A percentile compares a stretch with the other conserved stretches of the same genome.
Evolutionary conservation across 1,284 basidiomycete species (phyloP).

Genomic region (Malassezia pachydermatis): DNA sequence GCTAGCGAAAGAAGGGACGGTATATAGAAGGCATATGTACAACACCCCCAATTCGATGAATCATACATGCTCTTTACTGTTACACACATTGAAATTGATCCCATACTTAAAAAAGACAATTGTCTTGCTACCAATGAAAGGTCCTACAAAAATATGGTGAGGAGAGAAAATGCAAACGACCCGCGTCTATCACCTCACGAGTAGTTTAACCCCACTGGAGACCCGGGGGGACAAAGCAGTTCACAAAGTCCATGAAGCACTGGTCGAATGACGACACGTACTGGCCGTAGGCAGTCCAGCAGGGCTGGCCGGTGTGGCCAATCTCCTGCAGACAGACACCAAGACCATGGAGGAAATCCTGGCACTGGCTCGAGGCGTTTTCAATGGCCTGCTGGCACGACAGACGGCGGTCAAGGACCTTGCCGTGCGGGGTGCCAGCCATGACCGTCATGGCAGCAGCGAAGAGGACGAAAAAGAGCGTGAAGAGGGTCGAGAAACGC

Average conservation of each 20-base stretch:
- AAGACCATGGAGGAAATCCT: slow-evolving; percentile 5
- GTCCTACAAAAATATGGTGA: too few relatives aligned
- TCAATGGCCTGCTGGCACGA: neutral
- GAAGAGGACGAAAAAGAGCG: slow-evolving; percentile 7
- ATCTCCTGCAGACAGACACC: slow-evolving; percentile 1
- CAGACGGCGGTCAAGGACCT: slow-evolving; percentile 3
- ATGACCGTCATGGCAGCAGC: neutral
- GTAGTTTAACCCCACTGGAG: slow-evolving; percentile 1
- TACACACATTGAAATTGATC: too few relatives aligned
- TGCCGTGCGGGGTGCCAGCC: slow-evolving; percentile 3
- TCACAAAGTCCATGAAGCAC: slow-evolving; percentile 3
- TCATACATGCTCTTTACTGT: too few relatives aligned
- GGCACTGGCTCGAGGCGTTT: slow-evolving; percentile 6
- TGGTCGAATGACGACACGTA: slow-evolving; percentile 9
- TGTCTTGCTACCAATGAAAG: too few relatives aligned
- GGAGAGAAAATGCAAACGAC: too few relatives aligned
- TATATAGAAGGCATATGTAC: too few relatives aligned
- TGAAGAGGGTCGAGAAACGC: slow-evolving; percentile 2
- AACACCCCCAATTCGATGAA: too few relatives aligned
- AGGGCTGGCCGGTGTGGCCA: neutral
- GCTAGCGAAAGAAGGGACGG: too few relatives aligned
- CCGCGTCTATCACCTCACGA: too few relatives aligned
- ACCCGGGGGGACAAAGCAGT: slow-evolving; percentile 4
- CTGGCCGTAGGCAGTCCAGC: slow-evolving; percentile 2
- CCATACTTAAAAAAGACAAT: too few relatives aligned